Evolutionary conservation across 805 yeast species (phyloP), one percentile per base, ranked within the genome.

Genomic region (Starmerella sirachaensis): DNA sequence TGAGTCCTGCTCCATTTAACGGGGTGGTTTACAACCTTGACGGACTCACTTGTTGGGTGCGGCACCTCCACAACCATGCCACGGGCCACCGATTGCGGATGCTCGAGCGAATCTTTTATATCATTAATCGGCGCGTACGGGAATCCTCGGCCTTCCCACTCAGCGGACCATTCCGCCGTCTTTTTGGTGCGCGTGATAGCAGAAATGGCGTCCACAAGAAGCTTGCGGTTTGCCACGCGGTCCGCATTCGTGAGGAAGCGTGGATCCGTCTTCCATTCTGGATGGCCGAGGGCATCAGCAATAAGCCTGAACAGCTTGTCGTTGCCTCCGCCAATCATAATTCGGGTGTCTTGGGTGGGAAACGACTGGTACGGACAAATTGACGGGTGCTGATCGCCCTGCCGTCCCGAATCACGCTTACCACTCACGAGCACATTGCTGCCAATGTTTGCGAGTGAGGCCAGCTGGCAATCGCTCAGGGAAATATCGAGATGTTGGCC

Each of bases 301-400:
- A 60, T 40, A 21, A 49, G 45, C 6, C 59, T 36, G 46, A 56
- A 62, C 31, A 61, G 49, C 30, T 54, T 56, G 45, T 63, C 66
- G 42, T 63, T 62, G 2, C 66, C 67, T 14, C 65, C 65, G 10
- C 67, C 65, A 31, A 62, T 56, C 62, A 62, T 58, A 21, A 63
- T 56, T 12, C 50, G 45, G 16, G 60, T 62, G 26, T 59, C 63
- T 6, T 42, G 48, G 6, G 66, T 62, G 7, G 54, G 58, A 38
- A 63, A 62, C 2, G 62, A 61, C 47, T 62, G 63, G 46, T 62
- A 62, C 5, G 67, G 67, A 26, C 59, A 57, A 22, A 62, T 63
- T 10, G 62, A 53, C 1, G 67, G 65, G 43, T 62, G 67, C 1
- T 62, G 61, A 5, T 65, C 58, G 7, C 67, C 66, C 41, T 57